phyloP scores from a whole-genome alignment of 108 stramenopile species.

The Cylindrotheca closterium region DNA sequence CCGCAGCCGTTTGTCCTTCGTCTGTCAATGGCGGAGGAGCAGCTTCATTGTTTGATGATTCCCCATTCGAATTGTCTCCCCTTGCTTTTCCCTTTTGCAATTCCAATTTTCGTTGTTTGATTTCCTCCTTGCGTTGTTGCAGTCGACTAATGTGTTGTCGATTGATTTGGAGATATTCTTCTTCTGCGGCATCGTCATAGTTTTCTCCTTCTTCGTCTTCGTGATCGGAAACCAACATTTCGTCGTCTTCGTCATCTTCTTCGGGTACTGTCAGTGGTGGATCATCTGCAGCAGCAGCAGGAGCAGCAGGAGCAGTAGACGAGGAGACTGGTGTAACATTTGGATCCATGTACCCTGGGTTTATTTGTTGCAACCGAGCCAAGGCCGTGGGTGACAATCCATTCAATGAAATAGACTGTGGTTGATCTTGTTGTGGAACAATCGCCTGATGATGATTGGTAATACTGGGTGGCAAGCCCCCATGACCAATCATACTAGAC shows the following conservation, averaged over 20 bases:
- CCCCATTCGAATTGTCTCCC: no score
- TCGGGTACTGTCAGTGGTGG: no score
- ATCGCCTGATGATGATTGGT: no score
- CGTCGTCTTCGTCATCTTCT: slow-evolving; percentile 12
- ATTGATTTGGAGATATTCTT: no score
- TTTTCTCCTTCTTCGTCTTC: background rate
- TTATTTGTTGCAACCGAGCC: background rate
- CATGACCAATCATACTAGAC: no score
- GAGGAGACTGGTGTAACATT: background rate
- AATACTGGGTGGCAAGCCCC: no score
- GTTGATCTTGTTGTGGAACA: background rate
- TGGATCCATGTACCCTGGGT: background rate
- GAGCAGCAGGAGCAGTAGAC: no score
- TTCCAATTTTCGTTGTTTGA: background rate
- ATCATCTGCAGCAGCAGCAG: no score
- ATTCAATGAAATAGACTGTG: background rate
- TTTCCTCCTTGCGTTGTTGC: background rate
- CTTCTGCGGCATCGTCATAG: background rate
- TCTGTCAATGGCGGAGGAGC: no score
- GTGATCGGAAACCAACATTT: background rate
- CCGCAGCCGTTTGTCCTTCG: no score
- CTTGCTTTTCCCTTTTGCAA: no score
- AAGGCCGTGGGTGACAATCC: background rate
- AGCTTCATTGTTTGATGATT: no score
- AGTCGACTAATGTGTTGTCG: background rate